Conservation (phyloP, 1,284 basidiomycete species). For the Cutaneotrichosporon sp. region DNA sequence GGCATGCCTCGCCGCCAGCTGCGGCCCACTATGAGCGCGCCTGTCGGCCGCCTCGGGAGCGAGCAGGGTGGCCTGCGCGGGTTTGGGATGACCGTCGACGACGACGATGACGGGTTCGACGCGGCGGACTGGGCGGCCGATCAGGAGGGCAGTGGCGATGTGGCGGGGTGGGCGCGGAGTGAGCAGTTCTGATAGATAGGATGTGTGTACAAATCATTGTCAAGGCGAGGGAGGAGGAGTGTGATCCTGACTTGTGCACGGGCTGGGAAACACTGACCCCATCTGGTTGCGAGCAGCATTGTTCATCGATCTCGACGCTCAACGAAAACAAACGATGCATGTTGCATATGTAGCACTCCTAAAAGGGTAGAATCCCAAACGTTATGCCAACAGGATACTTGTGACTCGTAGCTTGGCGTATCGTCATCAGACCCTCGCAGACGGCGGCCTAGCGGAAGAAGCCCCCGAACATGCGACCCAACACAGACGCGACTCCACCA, state of each 20-base stretch:
- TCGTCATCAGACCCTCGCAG: too few species aligned
- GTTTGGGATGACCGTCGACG: conserved; percentile 42
- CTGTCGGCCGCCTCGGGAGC: conserved; percentile 30
- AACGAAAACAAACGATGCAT: neutral
- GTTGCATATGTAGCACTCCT: neutral
- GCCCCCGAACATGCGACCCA: neutral
- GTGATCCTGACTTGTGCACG: neutral
- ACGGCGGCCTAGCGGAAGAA: neutral
- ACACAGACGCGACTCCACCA: neutral
- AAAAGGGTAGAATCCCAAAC: neutral
- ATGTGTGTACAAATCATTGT: neutral
- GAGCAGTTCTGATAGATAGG: conserved; percentile 34
- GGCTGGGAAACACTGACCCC: too few species aligned
- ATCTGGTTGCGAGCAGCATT: too few species aligned
- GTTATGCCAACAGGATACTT: too few species aligned
- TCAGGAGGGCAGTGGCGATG: conserved; percentile 40
- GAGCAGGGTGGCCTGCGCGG: conserved; percentile 27
- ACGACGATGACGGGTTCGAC: conserved; percentile 45
- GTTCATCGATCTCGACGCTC: too few species aligned
- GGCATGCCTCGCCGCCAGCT: conserved; percentile 22
- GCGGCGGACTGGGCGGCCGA: conserved; percentile 39
- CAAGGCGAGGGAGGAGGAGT: neutral
- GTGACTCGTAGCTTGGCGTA: too few species aligned
- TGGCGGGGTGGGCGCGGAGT: conserved; percentile 35
- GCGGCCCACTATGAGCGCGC: conserved; percentile 43